phyloP scores from a whole-genome alignment of 106 monocot species.

The Dioscorea alata region DNA sequence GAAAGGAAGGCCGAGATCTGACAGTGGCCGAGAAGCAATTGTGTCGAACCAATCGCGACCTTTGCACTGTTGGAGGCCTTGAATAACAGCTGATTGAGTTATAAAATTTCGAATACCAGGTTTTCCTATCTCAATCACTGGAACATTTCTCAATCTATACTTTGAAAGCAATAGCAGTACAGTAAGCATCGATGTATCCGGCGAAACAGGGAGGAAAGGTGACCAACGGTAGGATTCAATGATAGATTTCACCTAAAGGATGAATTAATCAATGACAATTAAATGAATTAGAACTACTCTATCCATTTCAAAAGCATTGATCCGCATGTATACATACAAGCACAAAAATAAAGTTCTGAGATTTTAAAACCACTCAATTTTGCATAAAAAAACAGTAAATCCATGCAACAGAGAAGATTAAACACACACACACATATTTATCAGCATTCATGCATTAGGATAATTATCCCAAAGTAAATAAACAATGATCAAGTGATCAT shows the following conservation, averaged over 20 bases:
- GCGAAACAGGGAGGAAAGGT: conserved; percentile 78
- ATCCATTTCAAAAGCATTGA: too few relatives aligned
- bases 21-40: conserved; percentile 55
- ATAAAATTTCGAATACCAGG: conserved; percentile 77
- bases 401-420: too few relatives aligned
- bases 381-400: too few relatives aligned
- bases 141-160: conserved; percentile 87
- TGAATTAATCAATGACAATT: not conserved
- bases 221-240: conserved; percentile 61
- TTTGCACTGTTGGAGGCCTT: conserved; percentile 68
- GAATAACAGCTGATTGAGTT: conserved; percentile 82
- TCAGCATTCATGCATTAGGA: too few relatives aligned
- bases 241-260: conserved; percentile 60
- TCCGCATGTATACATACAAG: too few relatives aligned
- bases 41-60: conserved; percentile 94
- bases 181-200: conserved; percentile 80
- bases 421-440: too few relatives aligned
- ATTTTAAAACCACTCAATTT: too few relatives aligned
- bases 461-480: too few relatives aligned
- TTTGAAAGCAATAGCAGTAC: conserved; percentile 89
- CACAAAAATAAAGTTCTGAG: too few relatives aligned
- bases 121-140: conserved; percentile 59
- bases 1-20: conserved; percentile 92
- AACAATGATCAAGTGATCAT: not conserved
- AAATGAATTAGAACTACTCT: too few relatives aligned